Conservation (phyloP, 2,329 filamentous ascomycete genomes). For the Aspergillus ochraceus region DNA sequence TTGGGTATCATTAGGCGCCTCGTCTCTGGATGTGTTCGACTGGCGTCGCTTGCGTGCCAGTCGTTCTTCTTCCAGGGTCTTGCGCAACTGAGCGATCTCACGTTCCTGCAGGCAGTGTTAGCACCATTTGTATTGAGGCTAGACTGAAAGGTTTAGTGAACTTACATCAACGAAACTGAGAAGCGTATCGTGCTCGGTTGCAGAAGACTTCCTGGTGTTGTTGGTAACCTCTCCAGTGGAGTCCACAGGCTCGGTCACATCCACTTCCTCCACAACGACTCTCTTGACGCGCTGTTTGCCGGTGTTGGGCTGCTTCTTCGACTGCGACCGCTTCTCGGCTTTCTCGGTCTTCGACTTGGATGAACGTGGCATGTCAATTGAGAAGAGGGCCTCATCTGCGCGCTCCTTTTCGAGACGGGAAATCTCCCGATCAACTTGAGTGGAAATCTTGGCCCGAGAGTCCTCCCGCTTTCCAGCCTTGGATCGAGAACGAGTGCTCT, state of each 20-base stretch:
- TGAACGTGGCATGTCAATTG: slow-evolving; percentile 31
- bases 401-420: slow-evolving; percentile 37
- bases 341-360: slow-evolving; percentile 23
- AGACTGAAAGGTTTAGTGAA: slow-evolving; percentile 1
- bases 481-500: slow-evolving; percentile 28
- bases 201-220: slow-evolving; percentile 28
- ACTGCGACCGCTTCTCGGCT: slow-evolving; percentile 18
- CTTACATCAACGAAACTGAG: slow-evolving; percentile 55
- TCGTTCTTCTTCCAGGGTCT: slow-evolving; percentile 56
- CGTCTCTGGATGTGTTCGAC: slow-evolving; percentile 29
- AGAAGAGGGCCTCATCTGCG: slow-evolving; percentile 40
- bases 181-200: slow-evolving; percentile 47
- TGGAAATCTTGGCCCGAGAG: slow-evolving; percentile 32
- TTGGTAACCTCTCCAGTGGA: slow-evolving; percentile 25
- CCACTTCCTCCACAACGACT: slow-evolving; percentile 35
- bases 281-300: slow-evolving; percentile 43
- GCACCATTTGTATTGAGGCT: background rate
- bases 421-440: slow-evolving; percentile 38
- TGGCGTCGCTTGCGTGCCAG: slow-evolving; percentile 45
- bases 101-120: slow-evolving; percentile 30
- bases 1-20: slow-evolving; percentile 41
- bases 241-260: slow-evolving; percentile 33
- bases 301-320: slow-evolving; percentile 36
- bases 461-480: slow-evolving; percentile 27
- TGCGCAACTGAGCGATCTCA: slow-evolving; percentile 56